A percentile compares a stretch with the other conserved stretches of the same genome.
Conservation (phyloP, 2,329 filamentous ascomycete genomes). For the Alternaria triticina region DNA sequence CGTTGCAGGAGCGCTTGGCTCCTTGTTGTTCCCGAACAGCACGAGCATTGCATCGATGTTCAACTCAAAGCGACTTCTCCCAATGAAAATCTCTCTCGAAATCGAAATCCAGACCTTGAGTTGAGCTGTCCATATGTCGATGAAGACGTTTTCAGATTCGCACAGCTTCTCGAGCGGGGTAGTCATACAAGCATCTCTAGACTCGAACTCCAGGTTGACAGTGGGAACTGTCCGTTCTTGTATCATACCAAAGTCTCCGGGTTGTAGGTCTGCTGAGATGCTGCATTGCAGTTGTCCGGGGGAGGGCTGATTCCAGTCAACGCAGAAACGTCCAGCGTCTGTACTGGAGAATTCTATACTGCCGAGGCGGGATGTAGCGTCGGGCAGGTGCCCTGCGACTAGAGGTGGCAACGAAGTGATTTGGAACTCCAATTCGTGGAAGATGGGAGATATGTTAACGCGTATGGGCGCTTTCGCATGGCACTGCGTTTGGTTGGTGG, state of each 20-base stretch:
- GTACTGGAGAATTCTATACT: background rate
- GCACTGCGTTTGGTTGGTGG: background rate
- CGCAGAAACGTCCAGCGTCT: background rate
- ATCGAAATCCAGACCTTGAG: background rate
- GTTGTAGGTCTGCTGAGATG: background rate
- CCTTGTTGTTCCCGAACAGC: too few relatives aligned
- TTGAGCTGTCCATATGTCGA: too few relatives aligned
- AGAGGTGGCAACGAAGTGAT: background rate
- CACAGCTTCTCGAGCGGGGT: fast-evolving
- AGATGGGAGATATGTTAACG: background rate
- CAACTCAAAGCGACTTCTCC: background rate
- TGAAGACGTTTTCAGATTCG: background rate
- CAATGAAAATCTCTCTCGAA: background rate
- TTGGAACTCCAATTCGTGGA: background rate
- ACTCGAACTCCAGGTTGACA: background rate
- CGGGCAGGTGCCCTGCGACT: fast-evolving
- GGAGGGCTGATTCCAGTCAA: background rate
- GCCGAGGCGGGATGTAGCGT: background rate
- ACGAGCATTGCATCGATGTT: too few relatives aligned
- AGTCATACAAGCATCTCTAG: background rate
- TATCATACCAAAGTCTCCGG: fast-evolving
- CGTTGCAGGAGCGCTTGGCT: too few relatives aligned
- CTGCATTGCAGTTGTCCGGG: background rate
- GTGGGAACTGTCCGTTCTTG: background rate
- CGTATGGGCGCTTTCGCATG: background rate